Evolutionary conservation across 2,329 filamentous ascomycete genomes (phyloP).

Genomic region (Fusarium sp.): DNA sequence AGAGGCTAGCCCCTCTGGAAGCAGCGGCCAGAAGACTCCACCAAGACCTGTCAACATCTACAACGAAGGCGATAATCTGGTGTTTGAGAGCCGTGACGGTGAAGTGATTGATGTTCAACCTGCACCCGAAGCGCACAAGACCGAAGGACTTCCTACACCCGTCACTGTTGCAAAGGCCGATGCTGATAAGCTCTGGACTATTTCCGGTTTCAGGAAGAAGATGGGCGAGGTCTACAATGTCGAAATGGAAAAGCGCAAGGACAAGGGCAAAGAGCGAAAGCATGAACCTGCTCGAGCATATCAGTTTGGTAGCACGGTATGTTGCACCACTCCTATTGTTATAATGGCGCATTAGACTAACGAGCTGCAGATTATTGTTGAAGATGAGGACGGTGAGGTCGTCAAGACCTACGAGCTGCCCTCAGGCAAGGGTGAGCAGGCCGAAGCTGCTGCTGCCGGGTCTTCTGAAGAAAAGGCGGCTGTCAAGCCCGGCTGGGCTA

Average conservation of each 20-base stretch:
- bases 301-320: constrained; percentile 83
- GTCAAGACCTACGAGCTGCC: constrained; percentile 86
- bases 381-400: constrained; percentile 88
- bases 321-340: constrained; percentile 38
- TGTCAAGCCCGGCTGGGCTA: constrained; percentile 64
- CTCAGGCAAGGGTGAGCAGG: constrained; percentile 55
- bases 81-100: constrained; percentile 88
- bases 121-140: constrained; percentile 17
- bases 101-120: constrained; percentile 80
- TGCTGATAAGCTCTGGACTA: constrained; percentile 48
- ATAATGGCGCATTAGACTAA: constrained; percentile 42
- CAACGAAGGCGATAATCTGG: constrained; percentile 81
- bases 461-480: constrained; percentile 52
- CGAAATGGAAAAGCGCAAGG: constrained; percentile 73
- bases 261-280: constrained; percentile 71
- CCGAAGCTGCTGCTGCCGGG: constrained; percentile 56
- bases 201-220: constrained; percentile 61
- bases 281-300: constrained; percentile 84
- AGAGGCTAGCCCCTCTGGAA: constrained; percentile 35
- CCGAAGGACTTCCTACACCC: constrained; percentile 33
- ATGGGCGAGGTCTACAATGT: constrained; percentile 67
- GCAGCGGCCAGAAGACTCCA: constrained; percentile 39
- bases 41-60: constrained; percentile 72
- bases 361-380: constrained; percentile 78
- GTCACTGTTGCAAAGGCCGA: constrained; percentile 37